Evolutionary conservation across 2,329 filamentous ascomycete genomes (phyloP).

Genomic region (Trichoderma guizhouense): DNA sequence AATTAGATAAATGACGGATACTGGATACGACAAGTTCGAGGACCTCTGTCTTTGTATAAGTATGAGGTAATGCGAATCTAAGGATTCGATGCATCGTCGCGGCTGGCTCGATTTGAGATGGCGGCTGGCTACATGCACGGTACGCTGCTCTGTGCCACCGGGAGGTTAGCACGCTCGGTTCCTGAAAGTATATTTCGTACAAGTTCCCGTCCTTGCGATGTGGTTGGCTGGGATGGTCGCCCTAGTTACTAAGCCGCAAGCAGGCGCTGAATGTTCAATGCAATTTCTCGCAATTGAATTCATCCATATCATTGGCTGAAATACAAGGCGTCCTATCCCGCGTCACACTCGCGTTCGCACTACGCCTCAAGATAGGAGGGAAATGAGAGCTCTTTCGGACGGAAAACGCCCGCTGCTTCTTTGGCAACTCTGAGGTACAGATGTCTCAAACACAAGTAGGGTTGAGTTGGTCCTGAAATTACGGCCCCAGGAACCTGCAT

Average conservation of each 20-base stretch:
- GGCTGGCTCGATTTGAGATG: neutral
- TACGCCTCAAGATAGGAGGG: neutral
- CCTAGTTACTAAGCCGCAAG: neutral
- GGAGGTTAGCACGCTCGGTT: neutral
- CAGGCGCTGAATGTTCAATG: neutral
- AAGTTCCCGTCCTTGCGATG: neutral
- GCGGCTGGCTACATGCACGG: neutral
- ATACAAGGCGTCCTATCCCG: neutral
- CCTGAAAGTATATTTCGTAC: neutral
- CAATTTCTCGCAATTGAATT: neutral
- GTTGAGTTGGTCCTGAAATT: neutral
- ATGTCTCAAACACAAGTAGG: constrained; percentile 8
- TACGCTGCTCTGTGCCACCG: neutral
- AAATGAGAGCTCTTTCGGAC: neutral
- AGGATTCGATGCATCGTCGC: neutral
- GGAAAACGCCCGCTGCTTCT: neutral
- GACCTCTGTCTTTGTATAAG: neutral
- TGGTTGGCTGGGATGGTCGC: neutral
- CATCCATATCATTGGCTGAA: neutral
- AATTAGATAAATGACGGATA: neutral
- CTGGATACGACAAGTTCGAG: neutral
- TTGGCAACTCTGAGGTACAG: neutral
- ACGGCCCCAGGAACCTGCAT: neutral
- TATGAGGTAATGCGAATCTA: neutral
- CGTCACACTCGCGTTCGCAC: neutral